A percentile compares a stretch with the other conserved stretches of the same genome.
Conservation (phyloP, 2,329 filamentous ascomycete species). For the Xylariaceae sp. region DNA sequence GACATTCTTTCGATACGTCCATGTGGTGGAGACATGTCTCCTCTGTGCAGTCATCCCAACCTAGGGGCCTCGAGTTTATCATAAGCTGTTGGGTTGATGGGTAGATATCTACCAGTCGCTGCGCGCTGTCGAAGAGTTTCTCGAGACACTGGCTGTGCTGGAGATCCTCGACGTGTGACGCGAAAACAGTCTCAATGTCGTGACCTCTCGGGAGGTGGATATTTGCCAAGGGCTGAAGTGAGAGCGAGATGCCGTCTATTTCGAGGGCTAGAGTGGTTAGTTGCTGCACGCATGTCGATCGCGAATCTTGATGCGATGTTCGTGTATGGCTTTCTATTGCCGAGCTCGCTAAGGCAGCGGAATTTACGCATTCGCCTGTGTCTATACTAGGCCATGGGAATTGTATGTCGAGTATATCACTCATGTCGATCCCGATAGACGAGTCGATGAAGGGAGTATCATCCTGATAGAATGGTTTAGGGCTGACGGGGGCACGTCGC, state of each 20-base stretch:
- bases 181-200: conserved; percentile 21
- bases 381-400: conserved; percentile 18
- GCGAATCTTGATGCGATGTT: conserved; percentile 8
- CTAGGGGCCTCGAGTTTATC: conserved; percentile 5
- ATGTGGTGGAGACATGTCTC: conserved; percentile 33
- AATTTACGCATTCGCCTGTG: background rate
- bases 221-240: conserved; percentile 15
- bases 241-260: conserved; percentile 24
- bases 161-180: conserved; percentile 20
- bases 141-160: conserved; percentile 30
- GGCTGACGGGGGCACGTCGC: conserved; percentile 10
- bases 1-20: conserved; percentile 14
- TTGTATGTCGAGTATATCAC: conserved; percentile 12
- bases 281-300: conserved; percentile 16
- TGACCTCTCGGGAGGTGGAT: conserved; percentile 26
- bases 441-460: conserved; percentile 2
- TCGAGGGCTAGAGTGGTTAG: conserved; percentile 24
- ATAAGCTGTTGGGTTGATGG: conserved; percentile 26
- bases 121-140: conserved; percentile 31
- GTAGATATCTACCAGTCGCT: conserved; percentile 35
- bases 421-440: background rate
- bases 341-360: background rate
- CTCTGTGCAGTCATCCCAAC: conserved; percentile 24
- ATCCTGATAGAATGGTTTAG: conserved; percentile 10
- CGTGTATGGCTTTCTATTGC: background rate